phyloP scores from a whole-genome alignment of 192 early-diverging fungal species.

The Allomyces macrogynus region DNA sequence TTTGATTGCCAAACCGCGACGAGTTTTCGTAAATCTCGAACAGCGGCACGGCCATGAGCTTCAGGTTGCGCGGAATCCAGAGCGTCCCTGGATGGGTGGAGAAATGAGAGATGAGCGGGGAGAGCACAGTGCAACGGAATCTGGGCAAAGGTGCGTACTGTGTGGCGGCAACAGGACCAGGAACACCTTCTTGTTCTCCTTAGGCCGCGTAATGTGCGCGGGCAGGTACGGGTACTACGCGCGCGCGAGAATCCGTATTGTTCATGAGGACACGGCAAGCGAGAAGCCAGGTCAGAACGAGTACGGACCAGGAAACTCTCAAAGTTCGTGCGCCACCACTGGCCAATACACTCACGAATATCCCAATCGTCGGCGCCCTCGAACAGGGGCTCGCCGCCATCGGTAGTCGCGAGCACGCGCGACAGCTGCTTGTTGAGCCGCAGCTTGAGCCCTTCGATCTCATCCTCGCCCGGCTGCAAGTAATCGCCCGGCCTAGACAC shows the following conservation, averaged over 20 bases:
- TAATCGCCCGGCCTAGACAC: slow-evolving; percentile 40
- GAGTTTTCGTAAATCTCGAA: slow-evolving; percentile 63
- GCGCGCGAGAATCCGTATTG: background rate
- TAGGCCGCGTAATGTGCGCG: slow-evolving; percentile 54
- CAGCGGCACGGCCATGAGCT: slow-evolving; percentile 54
- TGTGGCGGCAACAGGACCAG: slow-evolving; percentile 50
- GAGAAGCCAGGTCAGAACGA: background rate
- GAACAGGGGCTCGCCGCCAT: background rate
- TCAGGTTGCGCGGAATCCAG: slow-evolving; percentile 56
- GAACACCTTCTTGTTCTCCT: slow-evolving; percentile 54
- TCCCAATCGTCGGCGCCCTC: slow-evolving; percentile 32
- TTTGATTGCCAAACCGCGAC: slow-evolving; percentile 48
- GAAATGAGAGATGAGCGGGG: background rate
- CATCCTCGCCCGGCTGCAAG: slow-evolving; percentile 52
- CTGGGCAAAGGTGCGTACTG: slow-evolving; percentile 5
- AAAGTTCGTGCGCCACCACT: slow-evolving; percentile 60
- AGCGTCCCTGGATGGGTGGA: slow-evolving; percentile 26
- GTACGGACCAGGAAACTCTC: slow-evolving; percentile 46
- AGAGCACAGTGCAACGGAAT: background rate
- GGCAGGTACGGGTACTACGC: slow-evolving; percentile 56
- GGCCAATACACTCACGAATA: slow-evolving; percentile 46
- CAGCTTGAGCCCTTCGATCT: slow-evolving; percentile 42
- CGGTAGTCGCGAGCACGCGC: slow-evolving; percentile 6
- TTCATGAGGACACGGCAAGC: no score
- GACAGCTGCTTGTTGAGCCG: slow-evolving; percentile 36